These are phyloP conservation scores for Nicotiana benthamiana DNA, from an alignment of 257 asterid genomes.

Conservation along the genomic window DNA sequence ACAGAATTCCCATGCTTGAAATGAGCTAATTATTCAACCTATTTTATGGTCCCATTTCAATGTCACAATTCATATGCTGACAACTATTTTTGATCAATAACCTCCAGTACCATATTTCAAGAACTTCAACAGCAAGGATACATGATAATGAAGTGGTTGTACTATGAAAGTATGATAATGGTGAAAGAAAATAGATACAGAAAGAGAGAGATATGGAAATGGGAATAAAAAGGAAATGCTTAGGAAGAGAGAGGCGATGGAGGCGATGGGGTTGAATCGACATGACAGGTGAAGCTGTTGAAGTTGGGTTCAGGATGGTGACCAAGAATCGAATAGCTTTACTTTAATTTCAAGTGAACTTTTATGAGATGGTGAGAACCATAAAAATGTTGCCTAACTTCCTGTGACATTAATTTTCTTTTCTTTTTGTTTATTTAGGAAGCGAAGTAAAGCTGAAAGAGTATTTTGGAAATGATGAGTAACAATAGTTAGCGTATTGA, in stretches of 20 bases:
- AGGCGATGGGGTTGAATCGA: background rate
- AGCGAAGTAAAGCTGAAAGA: slow-evolving; percentile 33
- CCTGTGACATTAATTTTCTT: background rate
- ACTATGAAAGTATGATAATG: background rate
- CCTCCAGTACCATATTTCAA: background rate
- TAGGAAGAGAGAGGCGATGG: background rate
- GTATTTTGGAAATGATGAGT: slow-evolving; percentile 26
- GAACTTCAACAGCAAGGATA: background rate
- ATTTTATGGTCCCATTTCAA: background rate
- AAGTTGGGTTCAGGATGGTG: slow-evolving; percentile 54
- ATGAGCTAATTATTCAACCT: background rate
- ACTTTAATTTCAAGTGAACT: slow-evolving; percentile 57
- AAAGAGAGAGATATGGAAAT: background rate
- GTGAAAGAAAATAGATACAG: background rate
- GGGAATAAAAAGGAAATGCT: background rate
- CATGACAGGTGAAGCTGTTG: slow-evolving; percentile 4
- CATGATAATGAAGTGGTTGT: background rate
- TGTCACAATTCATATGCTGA: background rate
- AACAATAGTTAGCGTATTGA: slow-evolving; percentile 13
- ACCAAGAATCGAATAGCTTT: slow-evolving; percentile 52
- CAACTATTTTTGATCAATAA: background rate
- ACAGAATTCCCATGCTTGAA: background rate
- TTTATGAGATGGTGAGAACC: slow-evolving; percentile 3
- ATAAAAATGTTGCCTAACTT: slow-evolving; percentile 62
- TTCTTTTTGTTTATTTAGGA: slow-evolving; percentile 37